Conservation (phyloP, 148 eudicot genomes). For the Vaccinium myrtillus region DNA sequence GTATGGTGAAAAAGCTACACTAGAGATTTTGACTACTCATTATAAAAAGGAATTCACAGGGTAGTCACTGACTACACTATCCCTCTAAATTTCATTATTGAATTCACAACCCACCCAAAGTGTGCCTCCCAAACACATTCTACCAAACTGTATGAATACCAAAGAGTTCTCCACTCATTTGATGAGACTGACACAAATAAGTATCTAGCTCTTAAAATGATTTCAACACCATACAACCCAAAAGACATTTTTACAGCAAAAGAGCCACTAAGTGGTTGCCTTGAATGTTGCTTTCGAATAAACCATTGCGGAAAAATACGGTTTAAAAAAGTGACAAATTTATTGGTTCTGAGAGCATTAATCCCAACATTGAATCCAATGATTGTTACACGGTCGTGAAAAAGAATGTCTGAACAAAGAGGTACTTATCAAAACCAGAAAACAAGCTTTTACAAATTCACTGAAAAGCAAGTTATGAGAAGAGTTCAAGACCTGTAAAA, state of each 20-base stretch:
- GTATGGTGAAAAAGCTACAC: not conserved
- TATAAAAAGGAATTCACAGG: not conserved
- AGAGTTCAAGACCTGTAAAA: not conserved
- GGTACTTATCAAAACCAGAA: not conserved
- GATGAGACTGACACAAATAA: not conserved
- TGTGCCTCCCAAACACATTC: not conserved
- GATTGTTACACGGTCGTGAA: not conserved
- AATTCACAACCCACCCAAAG: not conserved
- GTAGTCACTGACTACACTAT: not conserved
- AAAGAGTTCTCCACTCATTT: not conserved
- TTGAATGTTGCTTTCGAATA: no score
- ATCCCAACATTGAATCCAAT: not conserved
- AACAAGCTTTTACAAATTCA: not conserved
- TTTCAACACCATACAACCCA: not conserved
- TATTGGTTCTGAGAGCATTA: no score
- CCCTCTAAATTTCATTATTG: not conserved
- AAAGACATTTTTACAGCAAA: not conserved
- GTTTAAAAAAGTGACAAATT: no score
- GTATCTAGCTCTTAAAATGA: not conserved
- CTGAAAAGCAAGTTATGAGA: not conserved
- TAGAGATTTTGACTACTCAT: not conserved
- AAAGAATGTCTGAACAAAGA: not conserved
- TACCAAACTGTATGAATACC: not conserved
- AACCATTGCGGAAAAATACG: no score
- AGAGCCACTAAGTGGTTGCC: not conserved